Base-by-base conservation (phyloP, 306 rosid genomes). In the Sicyos edulis region DNA sequence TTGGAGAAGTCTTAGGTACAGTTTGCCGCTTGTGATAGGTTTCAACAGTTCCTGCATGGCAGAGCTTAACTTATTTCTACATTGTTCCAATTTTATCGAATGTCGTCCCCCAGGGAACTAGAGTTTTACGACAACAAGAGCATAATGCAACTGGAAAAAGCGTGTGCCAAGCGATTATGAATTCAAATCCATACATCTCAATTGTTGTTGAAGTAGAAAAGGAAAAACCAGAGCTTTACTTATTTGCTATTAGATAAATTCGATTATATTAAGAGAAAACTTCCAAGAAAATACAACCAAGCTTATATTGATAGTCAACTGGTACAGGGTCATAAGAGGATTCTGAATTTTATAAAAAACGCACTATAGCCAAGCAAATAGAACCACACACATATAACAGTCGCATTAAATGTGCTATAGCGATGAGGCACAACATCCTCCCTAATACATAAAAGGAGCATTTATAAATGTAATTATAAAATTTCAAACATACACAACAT, bases 31-130 rank as follows among this genome's bases (percentile, higher is more conserved):
- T 76, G 45, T 74, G 84, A 70, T 83, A 63, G 53, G 85, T 79
- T 69, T 89, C 96, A 62, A 86, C 91, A 17, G 76, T 84, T 75
- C 90, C 97, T 91, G 78, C 72, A 51, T 16, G 69, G 80, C 52
- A 65, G 72, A 37, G 78, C 49, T 72, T 73, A 71, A 74, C 80
- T 78, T 75, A 44, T 44, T 44, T 44, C 12, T 44, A 10, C 11
- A 8, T 44, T 5, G 6, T 49, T 49, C 6, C n/a, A 49, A 49
- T 49, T 49, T 12, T 49, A 14, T 49, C 53, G 16, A 49, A 49
- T 49, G 53, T 2, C 3, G 49, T 44, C 49, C 49, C 49, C 49
- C 3, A 44, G 10, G 13, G 49, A 10, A 44, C 13, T 10, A 69
- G 72, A 78, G 78, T 42, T 65, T 73, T 74, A 74, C 80, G 44